A percentile compares a stretch with the other conserved stretches of the same genome.
Conservation (phyloP, 495 filamentous ascomycete species). For the Aspergillus haitiensis region DNA sequence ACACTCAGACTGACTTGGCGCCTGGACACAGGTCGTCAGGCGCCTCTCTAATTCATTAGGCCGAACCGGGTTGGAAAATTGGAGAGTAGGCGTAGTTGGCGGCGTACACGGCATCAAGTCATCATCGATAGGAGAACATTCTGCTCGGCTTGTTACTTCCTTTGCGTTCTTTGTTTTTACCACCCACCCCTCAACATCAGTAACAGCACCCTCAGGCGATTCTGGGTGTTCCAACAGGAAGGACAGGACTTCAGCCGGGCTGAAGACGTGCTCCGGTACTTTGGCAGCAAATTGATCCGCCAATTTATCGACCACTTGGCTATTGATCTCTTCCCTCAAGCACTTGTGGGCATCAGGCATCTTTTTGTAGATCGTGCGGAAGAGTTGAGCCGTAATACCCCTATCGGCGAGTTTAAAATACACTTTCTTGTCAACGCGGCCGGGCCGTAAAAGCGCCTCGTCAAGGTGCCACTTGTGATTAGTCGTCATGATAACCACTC, state of each 20-base stretch:
- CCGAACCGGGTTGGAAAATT: too few species aligned
- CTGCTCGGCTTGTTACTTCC: too few species aligned
- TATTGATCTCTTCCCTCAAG: neutral
- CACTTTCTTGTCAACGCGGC: constrained; percentile 73
- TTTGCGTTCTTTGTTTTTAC: too few species aligned
- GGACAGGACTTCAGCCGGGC: constrained; percentile 68
- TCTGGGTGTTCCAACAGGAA: constrained; percentile 59
- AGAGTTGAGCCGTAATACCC: neutral
- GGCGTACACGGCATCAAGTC: too few species aligned
- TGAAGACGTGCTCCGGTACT: constrained; percentile 54
- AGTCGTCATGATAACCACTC: constrained; percentile 81
- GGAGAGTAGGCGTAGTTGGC: too few species aligned
- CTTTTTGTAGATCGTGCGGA: neutral
- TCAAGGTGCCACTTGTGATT: constrained; percentile 76
- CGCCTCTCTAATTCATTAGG: too few species aligned
- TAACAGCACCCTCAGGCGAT: constrained; percentile 56
- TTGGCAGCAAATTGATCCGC: constrained; percentile 51
- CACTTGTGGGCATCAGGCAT: neutral
- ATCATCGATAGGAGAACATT: too few species aligned
- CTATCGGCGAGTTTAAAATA: neutral
- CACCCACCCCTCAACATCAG: constrained; percentile 55
- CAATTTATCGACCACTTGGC: constrained; percentile 29
- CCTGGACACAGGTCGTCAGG: too few species aligned
- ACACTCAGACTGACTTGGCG: too few species aligned
- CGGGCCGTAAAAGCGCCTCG: constrained; percentile 71